These are phyloP conservation scores for Populus hybrid DNA, from an alignment of 441 rosid species.

Conservation along the genomic window DNA sequence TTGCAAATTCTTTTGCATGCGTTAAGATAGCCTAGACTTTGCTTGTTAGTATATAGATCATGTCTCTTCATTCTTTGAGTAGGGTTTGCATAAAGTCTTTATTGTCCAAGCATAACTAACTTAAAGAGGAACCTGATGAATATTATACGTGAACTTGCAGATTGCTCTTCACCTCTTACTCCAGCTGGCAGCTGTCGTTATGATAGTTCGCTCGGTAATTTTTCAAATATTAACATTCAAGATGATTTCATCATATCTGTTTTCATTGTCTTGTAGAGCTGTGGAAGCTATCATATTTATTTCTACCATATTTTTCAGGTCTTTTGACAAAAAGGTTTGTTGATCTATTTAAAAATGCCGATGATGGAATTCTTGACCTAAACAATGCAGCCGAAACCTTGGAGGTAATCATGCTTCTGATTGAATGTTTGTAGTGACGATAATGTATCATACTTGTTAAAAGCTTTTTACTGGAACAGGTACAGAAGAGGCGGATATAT, in stretches of 20 bases:
- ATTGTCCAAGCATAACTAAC: constrained; percentile 9
- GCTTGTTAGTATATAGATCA: background rate
- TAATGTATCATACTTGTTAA: background rate
- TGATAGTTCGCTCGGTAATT: constrained; percentile 87
- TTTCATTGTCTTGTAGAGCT: background rate
- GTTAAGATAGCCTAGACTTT: background rate
- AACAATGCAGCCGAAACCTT: constrained; percentile 88
- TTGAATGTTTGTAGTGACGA: constrained; percentile 2
- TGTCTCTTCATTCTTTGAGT: background rate
- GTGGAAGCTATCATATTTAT: constrained; percentile 11
- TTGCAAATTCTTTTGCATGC: background rate
- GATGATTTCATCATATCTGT: background rate
- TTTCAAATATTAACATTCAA: background rate
- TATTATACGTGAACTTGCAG: constrained; percentile 43
- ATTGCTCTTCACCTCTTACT: constrained; percentile 63
- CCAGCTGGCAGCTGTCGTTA: constrained; percentile 85
- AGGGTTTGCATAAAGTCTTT: constrained; percentile 9
- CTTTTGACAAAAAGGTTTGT: constrained; percentile 85
- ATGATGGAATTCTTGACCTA: constrained; percentile 85
- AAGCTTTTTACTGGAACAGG: constrained; percentile 35
- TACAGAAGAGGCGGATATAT: constrained; percentile 91
- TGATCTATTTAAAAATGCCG: constrained; percentile 69
- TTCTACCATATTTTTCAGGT: constrained; percentile 43
- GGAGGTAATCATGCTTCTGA: constrained; percentile 46
- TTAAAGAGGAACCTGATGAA: constrained; percentile 11